A percentile compares a stretch with the other conserved stretches of the same genome.
These are phyloP conservation scores for Globisporangium carolinianum DNA, from an alignment of 352 stramenopile species.

Conservation along the genomic window DNA sequence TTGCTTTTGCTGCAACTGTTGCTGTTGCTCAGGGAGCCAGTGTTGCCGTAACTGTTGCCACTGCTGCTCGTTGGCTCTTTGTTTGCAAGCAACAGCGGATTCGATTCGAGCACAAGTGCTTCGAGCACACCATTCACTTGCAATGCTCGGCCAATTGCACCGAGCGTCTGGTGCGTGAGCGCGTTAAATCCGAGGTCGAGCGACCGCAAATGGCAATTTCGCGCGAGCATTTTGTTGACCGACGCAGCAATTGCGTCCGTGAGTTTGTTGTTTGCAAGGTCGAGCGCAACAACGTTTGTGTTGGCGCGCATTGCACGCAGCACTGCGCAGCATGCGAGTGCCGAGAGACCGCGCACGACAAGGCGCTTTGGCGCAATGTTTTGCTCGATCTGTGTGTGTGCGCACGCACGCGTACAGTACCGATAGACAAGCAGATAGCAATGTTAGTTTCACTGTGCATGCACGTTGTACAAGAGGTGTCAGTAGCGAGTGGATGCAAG, in stretches of 20 bases:
- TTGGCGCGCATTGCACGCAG: conserved; percentile 53
- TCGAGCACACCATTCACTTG: conserved; percentile 39
- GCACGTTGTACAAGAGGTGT: too few species aligned
- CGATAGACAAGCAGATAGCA: too few species aligned
- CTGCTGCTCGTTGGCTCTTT: conserved; percentile 12
- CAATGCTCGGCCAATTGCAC: conserved; percentile 30
- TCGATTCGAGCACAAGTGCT: conserved; percentile 53
- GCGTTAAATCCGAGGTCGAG: conserved; percentile 57
- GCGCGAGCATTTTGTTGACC: conserved; percentile 44
- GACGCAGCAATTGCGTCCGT: conserved; percentile 29
- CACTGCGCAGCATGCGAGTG: conserved; percentile 44
- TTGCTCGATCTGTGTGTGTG: conserved; percentile 25
- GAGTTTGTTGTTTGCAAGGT: conserved; percentile 56
- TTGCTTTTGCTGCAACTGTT: conserved; percentile 3
- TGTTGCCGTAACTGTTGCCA: too few species aligned
- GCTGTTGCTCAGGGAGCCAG: neutral
- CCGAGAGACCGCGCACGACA: conserved; percentile 38
- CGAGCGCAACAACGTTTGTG: conserved; percentile 42
- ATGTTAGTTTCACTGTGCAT: too few species aligned
- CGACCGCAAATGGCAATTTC: conserved; percentile 41
- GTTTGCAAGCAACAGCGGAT: conserved; percentile 28
- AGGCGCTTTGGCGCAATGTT: conserved; percentile 44
- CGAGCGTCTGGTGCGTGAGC: conserved; percentile 32
- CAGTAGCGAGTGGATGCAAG: neutral
- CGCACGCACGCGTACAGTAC: neutral